Base-by-base conservation (phyloP, 768 basidiomycete species). In the Leccinellum luteum region DNA sequence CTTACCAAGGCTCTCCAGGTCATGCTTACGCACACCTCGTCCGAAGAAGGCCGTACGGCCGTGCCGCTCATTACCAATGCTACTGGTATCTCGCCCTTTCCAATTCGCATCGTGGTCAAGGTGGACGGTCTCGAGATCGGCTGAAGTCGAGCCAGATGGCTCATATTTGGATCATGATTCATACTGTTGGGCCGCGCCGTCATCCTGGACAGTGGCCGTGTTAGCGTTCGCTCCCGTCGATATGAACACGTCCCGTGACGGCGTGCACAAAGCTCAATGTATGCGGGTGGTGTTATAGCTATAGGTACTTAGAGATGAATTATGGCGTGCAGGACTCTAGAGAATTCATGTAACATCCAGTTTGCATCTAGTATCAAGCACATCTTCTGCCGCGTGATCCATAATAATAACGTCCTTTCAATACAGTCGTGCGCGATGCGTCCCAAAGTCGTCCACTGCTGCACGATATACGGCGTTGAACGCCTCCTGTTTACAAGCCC, bases 11-110 rank as follows among this genome's bases (percentile, higher is more conserved):
- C 89, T 17, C 75, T 93, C 17, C 76, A 83, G 27, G 84, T 81
- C 30, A 90, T 93, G 81, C 78, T 92, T 19, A 82, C 76, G 1
- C 84, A 93, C 64, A 90, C 90, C 0, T 87, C 90, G 1, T 92
- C 90, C 1, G 90, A 90, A 65, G 75, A 77, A 12, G 92, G 92
- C 4, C 82, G 91, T 4, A 76, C 81, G 0, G 86, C 81, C 0
- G 91, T 93, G 8, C 91, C 91, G 4, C 81, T 85, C 6, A 93
- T 93, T 55, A 90, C 87, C n/a, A 85, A 89, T 56, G 84, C 85
- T 4, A 73, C 78, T 28, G 85, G 85, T 5, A 89, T 92, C 44
- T 92, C 90, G 0, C 91, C 91, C 0, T 93, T 93, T 64, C 91
- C 91, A 2, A 79, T 90, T 35, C 82, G 83, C 59, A 83, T 93